A percentile compares a stretch with the other conserved stretches of the same genome.
phyloP scores from a whole-genome alignment of 2,329 filamentous ascomycete genomes.

The Sporothrix curviconia region DNA sequence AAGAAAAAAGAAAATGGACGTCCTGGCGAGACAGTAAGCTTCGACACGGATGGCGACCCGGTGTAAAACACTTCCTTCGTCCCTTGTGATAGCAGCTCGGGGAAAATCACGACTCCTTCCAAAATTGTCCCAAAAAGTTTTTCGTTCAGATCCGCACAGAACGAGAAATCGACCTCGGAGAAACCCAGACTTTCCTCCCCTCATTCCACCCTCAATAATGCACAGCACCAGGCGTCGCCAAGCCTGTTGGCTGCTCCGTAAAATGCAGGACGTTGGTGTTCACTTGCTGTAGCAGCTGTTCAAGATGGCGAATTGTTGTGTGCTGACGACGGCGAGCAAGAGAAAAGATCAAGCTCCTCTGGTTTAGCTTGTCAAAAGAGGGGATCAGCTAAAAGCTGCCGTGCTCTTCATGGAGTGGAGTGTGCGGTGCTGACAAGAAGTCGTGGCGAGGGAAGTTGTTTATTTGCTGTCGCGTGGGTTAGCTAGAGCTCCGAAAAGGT shows the following conservation, averaged over 20 bases:
- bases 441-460: conserved; percentile 15
- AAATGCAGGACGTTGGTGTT: conserved; percentile 2
- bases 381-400: background rate
- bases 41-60: conserved; percentile 8
- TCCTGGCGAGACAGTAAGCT: conserved; percentile 8
- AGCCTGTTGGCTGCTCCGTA: conserved; percentile 1
- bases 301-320: background rate
- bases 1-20: conserved; percentile 1
- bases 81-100: conserved; percentile 1
- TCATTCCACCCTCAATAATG: background rate
- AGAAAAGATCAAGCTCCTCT: background rate
- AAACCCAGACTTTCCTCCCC: background rate
- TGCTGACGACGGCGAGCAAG: conserved; percentile 8
- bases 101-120: conserved; percentile 11
- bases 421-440: conserved; percentile 15
- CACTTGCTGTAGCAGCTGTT: conserved; percentile 3
- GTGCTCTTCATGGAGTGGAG: conserved; percentile 9
- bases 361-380: background rate
- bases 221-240: background rate
- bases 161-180: conserved; percentile 11
- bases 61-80: conserved; percentile 13
- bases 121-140: conserved; percentile 5
- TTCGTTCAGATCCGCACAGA: conserved; percentile 10
- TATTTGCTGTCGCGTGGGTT: conserved; percentile 15
- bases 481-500: background rate